Conservation (phyloP, 805 yeast genomes). For the Metschnikowia baotianmanensis region DNA sequence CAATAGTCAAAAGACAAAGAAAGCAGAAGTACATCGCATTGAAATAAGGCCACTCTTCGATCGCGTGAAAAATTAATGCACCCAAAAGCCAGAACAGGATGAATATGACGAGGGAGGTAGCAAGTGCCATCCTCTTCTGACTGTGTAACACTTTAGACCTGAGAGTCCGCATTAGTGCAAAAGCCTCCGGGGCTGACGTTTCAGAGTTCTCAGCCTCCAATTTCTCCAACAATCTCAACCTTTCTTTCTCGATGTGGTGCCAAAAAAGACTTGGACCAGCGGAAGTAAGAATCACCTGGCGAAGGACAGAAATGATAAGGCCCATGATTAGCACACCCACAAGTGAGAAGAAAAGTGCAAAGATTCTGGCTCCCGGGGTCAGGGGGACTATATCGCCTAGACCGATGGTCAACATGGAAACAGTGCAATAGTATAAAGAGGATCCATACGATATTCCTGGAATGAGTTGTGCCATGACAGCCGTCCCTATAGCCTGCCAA, state of each 20-base stretch:
- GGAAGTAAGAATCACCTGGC: constrained; percentile 60
- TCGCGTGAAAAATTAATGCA: constrained; percentile 55
- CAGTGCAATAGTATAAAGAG: constrained; percentile 70
- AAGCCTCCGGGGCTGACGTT: constrained; percentile 46
- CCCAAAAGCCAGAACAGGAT: constrained; percentile 70
- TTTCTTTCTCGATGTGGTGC: constrained; percentile 56
- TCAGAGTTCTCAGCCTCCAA: constrained; percentile 12
- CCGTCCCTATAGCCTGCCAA: constrained; percentile 73
- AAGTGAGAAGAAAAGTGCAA: constrained; percentile 61
- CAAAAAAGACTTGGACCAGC: constrained; percentile 63
- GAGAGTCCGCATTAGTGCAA: constrained; percentile 53
- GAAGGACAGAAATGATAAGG: constrained; percentile 65
- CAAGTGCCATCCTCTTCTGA: constrained; percentile 40
- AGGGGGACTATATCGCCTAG: constrained; percentile 69
- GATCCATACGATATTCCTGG: constrained; percentile 49
- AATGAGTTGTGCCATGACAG: constrained; percentile 39
- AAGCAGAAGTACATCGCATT: constrained; percentile 73
- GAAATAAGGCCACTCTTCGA: constrained; percentile 74
- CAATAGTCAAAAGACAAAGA: constrained; percentile 74
- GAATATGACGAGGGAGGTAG: constrained; percentile 44
- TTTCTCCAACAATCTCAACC: constrained; percentile 35
- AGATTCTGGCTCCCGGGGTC: constrained; percentile 51
- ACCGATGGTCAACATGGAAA: constrained; percentile 77
- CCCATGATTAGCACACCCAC: constrained; percentile 74
- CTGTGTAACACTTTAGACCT: constrained; percentile 38